Base-by-base conservation (phyloP, 352 stramenopile genomes). In the Phytophthora constricta region DNA sequence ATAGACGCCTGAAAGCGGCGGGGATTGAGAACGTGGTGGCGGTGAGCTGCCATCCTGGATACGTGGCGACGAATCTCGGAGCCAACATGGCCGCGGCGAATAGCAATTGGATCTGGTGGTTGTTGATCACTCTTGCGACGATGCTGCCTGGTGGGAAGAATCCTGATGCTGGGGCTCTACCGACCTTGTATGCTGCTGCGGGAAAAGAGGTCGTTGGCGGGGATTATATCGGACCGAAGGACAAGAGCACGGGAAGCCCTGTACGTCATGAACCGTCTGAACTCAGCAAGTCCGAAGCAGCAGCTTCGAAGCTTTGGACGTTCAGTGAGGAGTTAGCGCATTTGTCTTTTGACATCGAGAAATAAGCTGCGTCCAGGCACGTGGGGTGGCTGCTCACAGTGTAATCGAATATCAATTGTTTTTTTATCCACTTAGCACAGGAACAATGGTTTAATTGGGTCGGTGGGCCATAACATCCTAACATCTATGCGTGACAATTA, bases 161-260 rank as follows among this genome's bases (percentile, higher is more conserved):
- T 27, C 75, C 74, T 49, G 63, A 76, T 19, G 79, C 77, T 66
- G 79, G 79, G 8, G 74, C 72, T 1, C 26, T 88, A 50, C 74
- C 77, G 8, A 74, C 75, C 10, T 52, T 88, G 48, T 86, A 77
- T 49, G 72, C 77, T 16, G 72, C 79, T 4, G 76, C 76, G 1
- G 62, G 58, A 1, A 25, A 25, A 1, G 51, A 56, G 4, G 69
- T 80, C 3, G 45, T 58, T 0, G 48, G 61, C 11, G 72, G 58
- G 7, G 68, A 77, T 43, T 77, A 70, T 27, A 67, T 67, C 33
- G 68, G 68, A 57, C 64, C 54, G 4, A 66, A 67, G 46, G 42
- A 62, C 34, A 55, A 34, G 23, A 49, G 48, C 11, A 55, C 60
- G 11, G 78, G 76, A 3, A 61, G 71, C 34, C 77, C 75, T 3